Evolutionary conservation across 2,329 filamentous ascomycete genomes (phyloP).

Genomic region (Penicillium griseofulvum): DNA sequence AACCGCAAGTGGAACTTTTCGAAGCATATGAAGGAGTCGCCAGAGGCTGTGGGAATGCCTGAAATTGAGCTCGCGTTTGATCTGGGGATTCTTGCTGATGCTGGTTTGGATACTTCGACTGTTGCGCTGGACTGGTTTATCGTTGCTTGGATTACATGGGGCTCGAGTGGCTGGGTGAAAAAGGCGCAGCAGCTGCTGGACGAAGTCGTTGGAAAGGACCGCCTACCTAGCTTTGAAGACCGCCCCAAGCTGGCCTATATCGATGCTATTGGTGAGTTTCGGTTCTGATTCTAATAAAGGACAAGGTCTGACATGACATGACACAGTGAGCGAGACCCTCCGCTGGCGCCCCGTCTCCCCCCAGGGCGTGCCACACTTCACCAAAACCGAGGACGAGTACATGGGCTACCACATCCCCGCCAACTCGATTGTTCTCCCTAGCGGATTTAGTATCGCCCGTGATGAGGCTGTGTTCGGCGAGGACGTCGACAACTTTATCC

Average conservation of each 20-base stretch:
- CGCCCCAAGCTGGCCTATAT: background rate
- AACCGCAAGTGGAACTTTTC: background rate
- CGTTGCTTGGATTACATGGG: background rate
- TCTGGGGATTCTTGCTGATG: background rate
- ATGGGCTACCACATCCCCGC: background rate
- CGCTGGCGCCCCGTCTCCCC: background rate
- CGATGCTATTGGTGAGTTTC: background rate
- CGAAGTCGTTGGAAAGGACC: background rate
- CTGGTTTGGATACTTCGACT: background rate
- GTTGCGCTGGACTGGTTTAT: background rate
- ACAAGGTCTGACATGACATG: background rate
- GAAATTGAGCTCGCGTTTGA: background rate
- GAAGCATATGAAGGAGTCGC: background rate
- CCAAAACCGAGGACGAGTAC: background rate
- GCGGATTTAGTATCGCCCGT: background rate
- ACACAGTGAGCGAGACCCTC: background rate
- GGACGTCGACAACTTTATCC: background rate
- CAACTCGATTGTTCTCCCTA: background rate
- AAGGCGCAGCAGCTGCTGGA: background rate
- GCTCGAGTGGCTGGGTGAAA: background rate
- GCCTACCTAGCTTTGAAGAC: background rate
- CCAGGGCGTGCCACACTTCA: background rate
- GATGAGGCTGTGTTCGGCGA: background rate
- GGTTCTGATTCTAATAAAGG: background rate
- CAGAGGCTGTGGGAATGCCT: background rate